A percentile compares a stretch with the other conserved stretches of the same genome.
Evolutionary conservation across 257 asterid genomes (phyloP).

Genomic region (Gardenia jasminoides): DNA sequence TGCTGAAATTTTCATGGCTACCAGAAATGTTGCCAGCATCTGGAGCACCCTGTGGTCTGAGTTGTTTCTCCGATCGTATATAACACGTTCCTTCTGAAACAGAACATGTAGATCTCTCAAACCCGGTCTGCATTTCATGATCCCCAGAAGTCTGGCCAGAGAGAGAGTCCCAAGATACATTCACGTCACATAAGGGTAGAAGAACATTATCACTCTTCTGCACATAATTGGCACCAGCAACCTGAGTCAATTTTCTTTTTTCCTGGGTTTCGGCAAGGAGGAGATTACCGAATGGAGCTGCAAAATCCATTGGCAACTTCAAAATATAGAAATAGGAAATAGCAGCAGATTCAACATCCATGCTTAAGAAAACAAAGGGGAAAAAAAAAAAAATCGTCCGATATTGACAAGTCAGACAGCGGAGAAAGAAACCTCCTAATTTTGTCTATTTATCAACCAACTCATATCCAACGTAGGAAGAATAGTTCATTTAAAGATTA

Average conservation of each 20-base stretch:
- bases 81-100: background rate
- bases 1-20: background rate
- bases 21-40: slow-evolving; percentile 1
- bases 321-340: background rate
- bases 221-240: background rate
- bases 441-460: background rate
- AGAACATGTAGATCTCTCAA: background rate
- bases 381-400: too few species aligned
- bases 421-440: background rate
- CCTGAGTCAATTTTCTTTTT: background rate
- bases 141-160: background rate
- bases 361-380: too few species aligned
- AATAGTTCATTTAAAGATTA: too few species aligned
- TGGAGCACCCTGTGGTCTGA: slow-evolving; percentile 1
- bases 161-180: background rate
- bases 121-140: background rate
- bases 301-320: background rate
- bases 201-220: background rate
- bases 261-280: slow-evolving; percentile 4
- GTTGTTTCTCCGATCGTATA: background rate
- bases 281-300: background rate
- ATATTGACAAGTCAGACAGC: background rate
- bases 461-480: background rate
- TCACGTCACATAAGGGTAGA: background rate
- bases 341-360: background rate